A percentile compares a stretch with the other conserved stretches of the same genome.
Evolutionary conservation across 2,329 filamentous ascomycete species (phyloP).

Genomic region (Botrytis elliptica): DNA sequence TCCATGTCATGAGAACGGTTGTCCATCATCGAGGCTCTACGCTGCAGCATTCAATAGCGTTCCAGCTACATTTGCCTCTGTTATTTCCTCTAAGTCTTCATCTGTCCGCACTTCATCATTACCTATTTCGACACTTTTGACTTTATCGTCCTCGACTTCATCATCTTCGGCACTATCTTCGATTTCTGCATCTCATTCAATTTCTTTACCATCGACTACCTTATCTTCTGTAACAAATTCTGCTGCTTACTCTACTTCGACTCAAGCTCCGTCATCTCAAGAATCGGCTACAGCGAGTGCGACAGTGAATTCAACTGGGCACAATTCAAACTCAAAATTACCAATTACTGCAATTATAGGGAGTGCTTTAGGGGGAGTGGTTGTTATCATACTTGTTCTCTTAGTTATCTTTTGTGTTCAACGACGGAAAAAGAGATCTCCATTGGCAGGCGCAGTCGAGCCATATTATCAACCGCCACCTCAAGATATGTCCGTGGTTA

Average conservation of each 20-base stretch:
- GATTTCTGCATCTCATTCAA: background rate
- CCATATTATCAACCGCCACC: background rate
- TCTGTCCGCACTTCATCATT: background rate
- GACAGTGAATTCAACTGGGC: background rate
- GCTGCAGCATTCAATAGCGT: background rate
- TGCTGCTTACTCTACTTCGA: background rate
- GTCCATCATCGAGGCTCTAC: background rate
- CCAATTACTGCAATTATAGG: background rate
- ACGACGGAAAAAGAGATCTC: background rate
- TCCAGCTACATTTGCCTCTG: background rate
- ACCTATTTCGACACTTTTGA: background rate
- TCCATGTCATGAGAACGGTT: background rate
- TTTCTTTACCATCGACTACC: background rate
- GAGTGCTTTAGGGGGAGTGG: background rate
- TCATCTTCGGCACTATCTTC: background rate
- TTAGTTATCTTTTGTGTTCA: background rate
- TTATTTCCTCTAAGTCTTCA: background rate
- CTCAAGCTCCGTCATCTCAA: background rate
- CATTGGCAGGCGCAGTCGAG: background rate
- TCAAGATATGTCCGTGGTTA: background rate
- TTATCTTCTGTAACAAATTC: background rate
- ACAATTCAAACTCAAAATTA: background rate
- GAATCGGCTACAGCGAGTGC: background rate
- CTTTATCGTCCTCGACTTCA: background rate
- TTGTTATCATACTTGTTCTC: background rate